Percentiles rank a stretch among this genome's conserved stretches.
Evolutionary conservation across 768 basidiomycete species (phyloP).

Genomic region (Mycena rosella): DNA sequence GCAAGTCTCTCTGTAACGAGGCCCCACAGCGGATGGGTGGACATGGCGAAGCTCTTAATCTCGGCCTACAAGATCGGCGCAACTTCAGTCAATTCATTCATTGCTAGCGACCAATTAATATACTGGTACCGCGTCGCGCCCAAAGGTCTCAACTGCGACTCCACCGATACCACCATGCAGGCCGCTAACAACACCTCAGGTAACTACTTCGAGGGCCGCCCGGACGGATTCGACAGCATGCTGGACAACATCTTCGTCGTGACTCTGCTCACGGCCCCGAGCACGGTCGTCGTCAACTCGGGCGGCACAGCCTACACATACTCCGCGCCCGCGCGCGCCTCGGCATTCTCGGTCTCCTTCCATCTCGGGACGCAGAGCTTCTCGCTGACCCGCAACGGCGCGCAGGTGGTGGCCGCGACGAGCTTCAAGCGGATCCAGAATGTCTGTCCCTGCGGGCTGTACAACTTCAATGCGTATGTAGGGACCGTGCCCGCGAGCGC

Average conservation of each 20-base stretch:
- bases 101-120: slow-evolving; percentile 35
- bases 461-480: too few species aligned
- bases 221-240: slow-evolving; percentile 37
- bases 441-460: slow-evolving; percentile 38
- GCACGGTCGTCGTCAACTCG: slow-evolving; percentile 37
- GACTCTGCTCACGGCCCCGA: slow-evolving; percentile 33
- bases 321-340: slow-evolving; percentile 36
- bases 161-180: slow-evolving; percentile 38
- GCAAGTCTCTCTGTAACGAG: slow-evolving; percentile 14
- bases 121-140: slow-evolving; percentile 40
- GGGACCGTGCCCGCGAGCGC: too few species aligned
- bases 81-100: slow-evolving; percentile 19
- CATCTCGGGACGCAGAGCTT: slow-evolving; percentile 36
- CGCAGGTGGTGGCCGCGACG: slow-evolving; percentile 32
- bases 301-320: slow-evolving; percentile 37
- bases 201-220: slow-evolving; percentile 38
- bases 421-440: slow-evolving; percentile 35
- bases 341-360: slow-evolving; percentile 36
- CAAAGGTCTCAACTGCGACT: slow-evolving; percentile 36
- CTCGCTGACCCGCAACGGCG: slow-evolving; percentile 26
- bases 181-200: slow-evolving; percentile 36
- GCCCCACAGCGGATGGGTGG: slow-evolving; percentile 51
- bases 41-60: slow-evolving; percentile 62
- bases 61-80: slow-evolving; percentile 60
- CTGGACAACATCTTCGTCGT: slow-evolving; percentile 37